phyloP scores from a whole-genome alignment of 495 filamentous ascomycete species.

The Diplogelasinospora grovesii region DNA sequence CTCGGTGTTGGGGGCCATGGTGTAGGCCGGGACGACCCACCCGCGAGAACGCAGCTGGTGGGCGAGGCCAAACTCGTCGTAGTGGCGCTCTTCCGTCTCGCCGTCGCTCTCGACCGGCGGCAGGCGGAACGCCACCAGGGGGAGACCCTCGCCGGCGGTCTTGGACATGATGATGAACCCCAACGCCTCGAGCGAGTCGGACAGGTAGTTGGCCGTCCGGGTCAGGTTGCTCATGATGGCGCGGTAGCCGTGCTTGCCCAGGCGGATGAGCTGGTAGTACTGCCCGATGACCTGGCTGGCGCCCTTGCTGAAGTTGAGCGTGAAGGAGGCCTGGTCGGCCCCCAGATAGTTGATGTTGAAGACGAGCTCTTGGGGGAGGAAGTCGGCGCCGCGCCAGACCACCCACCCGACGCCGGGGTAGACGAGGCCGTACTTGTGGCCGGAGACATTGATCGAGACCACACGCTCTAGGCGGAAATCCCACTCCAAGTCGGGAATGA shows the following conservation, averaged over 20 bases:
- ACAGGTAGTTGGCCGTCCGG: slow-evolving; percentile 74
- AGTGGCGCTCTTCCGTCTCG: slow-evolving; percentile 50
- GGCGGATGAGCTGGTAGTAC: slow-evolving; percentile 91
- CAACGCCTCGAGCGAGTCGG: slow-evolving; percentile 56
- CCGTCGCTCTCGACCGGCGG: slow-evolving; percentile 31
- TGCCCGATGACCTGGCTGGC: slow-evolving; percentile 89
- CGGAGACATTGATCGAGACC: slow-evolving; percentile 85
- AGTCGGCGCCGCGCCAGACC: slow-evolving; percentile 78
- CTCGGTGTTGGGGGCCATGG: slow-evolving; percentile 80
- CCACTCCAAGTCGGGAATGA: slow-evolving; percentile 74
- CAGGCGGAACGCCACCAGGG: slow-evolving; percentile 80
- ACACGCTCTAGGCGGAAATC: slow-evolving; percentile 84
- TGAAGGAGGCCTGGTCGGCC: slow-evolving; percentile 91
- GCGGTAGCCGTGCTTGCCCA: slow-evolving; percentile 82
- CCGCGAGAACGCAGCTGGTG: slow-evolving; percentile 75
- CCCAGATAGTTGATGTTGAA: slow-evolving; percentile 98
- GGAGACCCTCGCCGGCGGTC: slow-evolving; percentile 64
- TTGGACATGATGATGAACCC: slow-evolving; percentile 85
- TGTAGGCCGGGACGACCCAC: slow-evolving; percentile 91
- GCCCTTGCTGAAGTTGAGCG: slow-evolving; percentile 93
- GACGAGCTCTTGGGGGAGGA: slow-evolving; percentile 79
- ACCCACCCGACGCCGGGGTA: slow-evolving; percentile 94
- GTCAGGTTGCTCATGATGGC: slow-evolving; percentile 85
- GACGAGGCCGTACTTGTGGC: slow-evolving; percentile 74
- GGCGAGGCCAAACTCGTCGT: slow-evolving; percentile 76